Percentiles rank a stretch among this genome's conserved stretches.
These are phyloP conservation scores for Aristolochia contorta DNA, from an alignment of 164 flowering plant species.

Conservation along the genomic window DNA sequence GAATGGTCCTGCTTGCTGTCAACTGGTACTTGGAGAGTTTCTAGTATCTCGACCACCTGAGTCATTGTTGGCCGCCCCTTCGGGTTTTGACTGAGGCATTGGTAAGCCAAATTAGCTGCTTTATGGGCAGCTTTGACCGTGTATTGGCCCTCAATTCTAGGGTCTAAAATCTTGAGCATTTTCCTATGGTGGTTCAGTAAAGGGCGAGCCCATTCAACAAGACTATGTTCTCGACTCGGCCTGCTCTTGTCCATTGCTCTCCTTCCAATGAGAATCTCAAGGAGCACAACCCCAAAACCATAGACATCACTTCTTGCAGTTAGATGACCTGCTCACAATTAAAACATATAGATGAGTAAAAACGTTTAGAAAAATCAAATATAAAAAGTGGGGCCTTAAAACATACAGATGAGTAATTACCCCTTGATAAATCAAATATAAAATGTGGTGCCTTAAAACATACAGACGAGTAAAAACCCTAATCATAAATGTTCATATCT, in stretches of 20 bases:
- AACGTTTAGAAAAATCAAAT: too few relatives aligned
- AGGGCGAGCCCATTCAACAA: conserved; percentile 96
- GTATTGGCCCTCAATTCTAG: conserved; percentile 89
- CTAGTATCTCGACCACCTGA: conserved; percentile 75
- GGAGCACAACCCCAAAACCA: conserved; percentile 92
- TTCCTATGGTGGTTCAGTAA: conserved; percentile 63
- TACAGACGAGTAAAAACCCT: too few relatives aligned
- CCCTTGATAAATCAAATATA: too few relatives aligned
- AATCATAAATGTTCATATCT: too few relatives aligned
- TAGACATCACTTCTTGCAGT: conserved; percentile 92
- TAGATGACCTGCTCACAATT: conserved; percentile 57
- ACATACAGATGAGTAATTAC: neutral
- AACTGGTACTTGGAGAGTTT: conserved; percentile 31
- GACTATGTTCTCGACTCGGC: conserved; percentile 81
- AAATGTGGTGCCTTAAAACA: too few relatives aligned
- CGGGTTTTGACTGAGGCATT: conserved; percentile 89
- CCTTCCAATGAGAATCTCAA: conserved; percentile 87
- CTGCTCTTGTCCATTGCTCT: conserved; percentile 85
- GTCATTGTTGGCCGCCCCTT: conserved; percentile 84
- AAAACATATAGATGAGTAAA: neutral
- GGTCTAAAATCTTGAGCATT: conserved; percentile 62
- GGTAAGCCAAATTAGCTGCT: conserved; percentile 75
- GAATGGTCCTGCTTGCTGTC: conserved; percentile 18
- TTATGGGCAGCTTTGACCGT: conserved; percentile 44
- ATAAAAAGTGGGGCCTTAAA: too few relatives aligned